These are phyloP conservation scores for Nicotiana benthamiana DNA, from an alignment of 257 asterid species.

Conservation along the genomic window DNA sequence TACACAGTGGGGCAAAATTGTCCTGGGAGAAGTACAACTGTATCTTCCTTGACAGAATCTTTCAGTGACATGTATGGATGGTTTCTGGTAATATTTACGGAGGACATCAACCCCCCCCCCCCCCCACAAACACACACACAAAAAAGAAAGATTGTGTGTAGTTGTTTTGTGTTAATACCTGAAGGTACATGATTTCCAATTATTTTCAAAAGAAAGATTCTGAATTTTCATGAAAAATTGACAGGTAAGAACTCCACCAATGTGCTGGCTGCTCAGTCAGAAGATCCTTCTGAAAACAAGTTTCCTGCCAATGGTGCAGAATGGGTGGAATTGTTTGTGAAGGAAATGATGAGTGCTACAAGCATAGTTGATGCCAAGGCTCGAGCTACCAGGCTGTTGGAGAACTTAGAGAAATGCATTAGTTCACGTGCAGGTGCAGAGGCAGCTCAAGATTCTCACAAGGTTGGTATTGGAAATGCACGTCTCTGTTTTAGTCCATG, in stretches of 20 bases:
- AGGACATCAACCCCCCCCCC: neutral
- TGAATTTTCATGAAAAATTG: conserved; percentile 4
- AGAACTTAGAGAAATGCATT: conserved; percentile 66
- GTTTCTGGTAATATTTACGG: neutral
- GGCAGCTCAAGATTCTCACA: conserved; percentile 41
- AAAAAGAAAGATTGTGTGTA: too few species aligned
- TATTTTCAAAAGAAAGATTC: neutral
- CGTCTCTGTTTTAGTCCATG: neutral
- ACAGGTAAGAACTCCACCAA: conserved; percentile 21
- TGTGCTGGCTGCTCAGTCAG: neutral
- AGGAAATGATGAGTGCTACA: conserved; percentile 57
- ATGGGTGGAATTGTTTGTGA: conserved; percentile 70
- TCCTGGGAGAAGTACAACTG: neutral
- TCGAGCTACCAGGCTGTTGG: conserved; percentile 54
- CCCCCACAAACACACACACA: too few species aligned
- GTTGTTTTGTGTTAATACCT: neutral
- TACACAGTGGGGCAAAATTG: neutral
- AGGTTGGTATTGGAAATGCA: conserved; percentile 31
- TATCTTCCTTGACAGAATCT: neutral
- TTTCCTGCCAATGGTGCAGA: conserved; percentile 52
- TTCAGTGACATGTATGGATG: neutral
- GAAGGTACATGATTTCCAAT: neutral
- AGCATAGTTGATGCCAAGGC: conserved; percentile 68
- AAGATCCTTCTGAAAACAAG: conserved; percentile 25
- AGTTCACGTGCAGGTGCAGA: conserved; percentile 33